phyloP scores from a whole-genome alignment of 1,284 basidiomycete species.

The Malassezia cuniculi region DNA sequence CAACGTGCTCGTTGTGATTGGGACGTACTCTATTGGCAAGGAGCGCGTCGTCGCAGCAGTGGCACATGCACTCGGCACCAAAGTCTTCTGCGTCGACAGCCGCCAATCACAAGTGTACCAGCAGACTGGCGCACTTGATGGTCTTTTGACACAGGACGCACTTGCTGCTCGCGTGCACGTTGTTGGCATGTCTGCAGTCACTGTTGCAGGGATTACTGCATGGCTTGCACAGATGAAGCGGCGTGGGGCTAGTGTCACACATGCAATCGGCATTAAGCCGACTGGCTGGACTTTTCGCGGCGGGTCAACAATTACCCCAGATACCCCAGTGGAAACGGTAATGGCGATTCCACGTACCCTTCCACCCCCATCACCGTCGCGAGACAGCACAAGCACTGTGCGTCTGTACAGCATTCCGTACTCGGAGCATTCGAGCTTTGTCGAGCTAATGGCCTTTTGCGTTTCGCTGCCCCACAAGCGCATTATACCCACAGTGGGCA shows the following conservation, averaged over 20 bases:
- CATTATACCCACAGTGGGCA: slow-evolving; percentile 6
- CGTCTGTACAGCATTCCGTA: slow-evolving; percentile 77
- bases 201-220: slow-evolving; percentile 61
- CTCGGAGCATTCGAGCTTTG: slow-evolving; percentile 66
- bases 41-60: slow-evolving; percentile 91
- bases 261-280: slow-evolving; percentile 70
- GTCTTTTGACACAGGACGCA: slow-evolving; percentile 65
- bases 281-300: slow-evolving; percentile 84
- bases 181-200: slow-evolving; percentile 65
- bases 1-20: slow-evolving; percentile 71
- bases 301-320: slow-evolving; percentile 17
- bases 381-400: slow-evolving; percentile 57
- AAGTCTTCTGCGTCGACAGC: slow-evolving; percentile 71
- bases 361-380: slow-evolving; percentile 57
- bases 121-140: slow-evolving; percentile 55
- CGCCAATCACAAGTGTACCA: slow-evolving; percentile 36
- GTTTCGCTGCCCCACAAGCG: slow-evolving; percentile 3
- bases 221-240: slow-evolving; percentile 56
- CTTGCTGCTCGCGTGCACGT: slow-evolving; percentile 67
- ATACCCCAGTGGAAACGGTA: slow-evolving; percentile 14
- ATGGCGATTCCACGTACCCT: slow-evolving; percentile 59
- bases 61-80: slow-evolving; percentile 66
- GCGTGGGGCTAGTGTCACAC: slow-evolving; percentile 61
- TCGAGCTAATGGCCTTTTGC: slow-evolving; percentile 11
- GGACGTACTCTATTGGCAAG: slow-evolving; percentile 94